Evolutionary conservation across 129 eudicot genomes (phyloP).

Genomic region (Oenanthe sinensis): DNA sequence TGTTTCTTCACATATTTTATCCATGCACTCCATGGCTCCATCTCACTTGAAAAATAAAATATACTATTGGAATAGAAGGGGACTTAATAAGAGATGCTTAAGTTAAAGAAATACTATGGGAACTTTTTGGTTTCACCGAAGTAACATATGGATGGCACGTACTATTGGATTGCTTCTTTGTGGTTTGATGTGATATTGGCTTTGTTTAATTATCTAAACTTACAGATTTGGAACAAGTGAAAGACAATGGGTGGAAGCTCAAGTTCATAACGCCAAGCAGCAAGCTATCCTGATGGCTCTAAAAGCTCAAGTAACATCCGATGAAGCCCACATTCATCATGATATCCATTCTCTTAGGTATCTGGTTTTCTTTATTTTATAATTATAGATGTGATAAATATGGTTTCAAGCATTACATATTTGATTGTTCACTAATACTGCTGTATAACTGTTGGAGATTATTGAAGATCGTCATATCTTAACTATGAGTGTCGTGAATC

Average conservation of each 20-base stretch:
- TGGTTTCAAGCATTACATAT: background rate
- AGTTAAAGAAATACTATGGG: background rate
- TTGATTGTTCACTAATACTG: background rate
- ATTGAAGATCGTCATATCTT: background rate
- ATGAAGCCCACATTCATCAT: slow-evolving; percentile 96
- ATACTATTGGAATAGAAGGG: background rate
- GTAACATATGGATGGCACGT: background rate
- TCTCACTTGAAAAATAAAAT: background rate
- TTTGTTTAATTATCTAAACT: background rate
- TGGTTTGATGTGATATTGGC: background rate
- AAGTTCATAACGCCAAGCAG: slow-evolving; percentile 96
- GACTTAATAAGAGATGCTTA: background rate
- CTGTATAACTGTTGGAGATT: background rate
- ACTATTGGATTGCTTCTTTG: background rate
- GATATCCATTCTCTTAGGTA: slow-evolving; percentile 98
- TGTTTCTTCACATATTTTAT: background rate
- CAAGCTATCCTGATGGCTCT: slow-evolving; percentile 84
- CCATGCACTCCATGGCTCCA: background rate
- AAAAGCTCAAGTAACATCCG: slow-evolving; percentile 91
- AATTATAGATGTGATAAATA: background rate
- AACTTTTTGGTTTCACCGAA: background rate
- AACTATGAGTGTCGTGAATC: background rate
- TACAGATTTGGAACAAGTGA: slow-evolving; percentile 94
- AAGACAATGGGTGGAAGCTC: slow-evolving; percentile 99
- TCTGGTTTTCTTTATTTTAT: background rate